Evolutionary conservation across 495 filamentous ascomycete species (phyloP).

Genomic region (Neurospora hispaniola): DNA sequence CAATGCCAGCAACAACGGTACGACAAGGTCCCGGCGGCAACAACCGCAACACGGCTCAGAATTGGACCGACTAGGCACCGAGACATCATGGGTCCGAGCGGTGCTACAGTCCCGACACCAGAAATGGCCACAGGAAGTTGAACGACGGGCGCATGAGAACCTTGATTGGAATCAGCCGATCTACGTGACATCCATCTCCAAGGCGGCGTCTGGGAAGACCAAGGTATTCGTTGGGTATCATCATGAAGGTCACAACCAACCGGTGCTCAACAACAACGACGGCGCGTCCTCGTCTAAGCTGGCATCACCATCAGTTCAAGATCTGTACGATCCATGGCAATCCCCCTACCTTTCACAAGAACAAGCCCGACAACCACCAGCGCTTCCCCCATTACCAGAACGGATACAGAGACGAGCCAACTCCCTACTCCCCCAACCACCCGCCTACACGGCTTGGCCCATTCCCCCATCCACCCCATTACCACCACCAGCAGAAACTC

Average conservation of each 20-base stretch:
- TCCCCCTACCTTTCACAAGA: not conserved
- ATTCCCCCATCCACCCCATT: not conserved
- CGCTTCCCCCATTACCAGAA: not conserved
- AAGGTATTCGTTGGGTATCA: not conserved
- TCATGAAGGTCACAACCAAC: slow-evolving; percentile 3
- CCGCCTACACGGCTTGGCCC: not conserved
- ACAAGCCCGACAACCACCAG: not conserved
- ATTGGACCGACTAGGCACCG: not conserved
- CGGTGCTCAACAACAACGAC: not conserved
- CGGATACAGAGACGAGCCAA: not conserved
- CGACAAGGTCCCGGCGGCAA: not conserved
- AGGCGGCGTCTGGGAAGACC: not conserved
- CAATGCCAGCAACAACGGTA: not conserved
- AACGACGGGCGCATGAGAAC: not conserved
- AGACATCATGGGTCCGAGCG: not conserved
- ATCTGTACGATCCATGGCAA: not conserved
- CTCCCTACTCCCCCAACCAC: not conserved
- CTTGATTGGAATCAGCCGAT: not conserved
- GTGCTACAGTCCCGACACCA: not conserved
- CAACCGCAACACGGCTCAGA: not conserved
- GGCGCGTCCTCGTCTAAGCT: not conserved
- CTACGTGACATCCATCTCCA: not conserved
- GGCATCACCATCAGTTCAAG: not conserved
- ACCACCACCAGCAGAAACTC: not conserved
- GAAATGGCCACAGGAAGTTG: not conserved